Conservation (phyloP, 345 rosid species). For the Atalantia buxifolia region DNA sequence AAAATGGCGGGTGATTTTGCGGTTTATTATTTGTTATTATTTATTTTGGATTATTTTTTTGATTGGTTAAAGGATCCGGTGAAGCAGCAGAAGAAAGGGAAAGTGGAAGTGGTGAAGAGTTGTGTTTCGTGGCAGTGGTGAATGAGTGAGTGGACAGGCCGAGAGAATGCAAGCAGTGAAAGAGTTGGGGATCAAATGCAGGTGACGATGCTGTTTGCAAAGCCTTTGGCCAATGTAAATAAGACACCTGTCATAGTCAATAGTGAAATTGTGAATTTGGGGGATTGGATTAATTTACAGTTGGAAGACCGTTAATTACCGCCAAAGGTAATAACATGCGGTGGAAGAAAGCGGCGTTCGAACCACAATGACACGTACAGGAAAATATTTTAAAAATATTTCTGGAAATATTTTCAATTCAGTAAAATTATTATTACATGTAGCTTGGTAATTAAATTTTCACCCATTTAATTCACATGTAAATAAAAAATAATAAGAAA, state of each 20-base stretch:
- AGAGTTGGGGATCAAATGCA: background rate
- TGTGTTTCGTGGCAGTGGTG: background rate
- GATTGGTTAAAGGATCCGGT: background rate
- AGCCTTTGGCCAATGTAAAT: background rate
- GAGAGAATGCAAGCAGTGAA: background rate
- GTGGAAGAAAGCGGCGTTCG: background rate
- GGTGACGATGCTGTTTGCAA: background rate
- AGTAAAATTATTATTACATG: too few relatives aligned
- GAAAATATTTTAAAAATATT: background rate
- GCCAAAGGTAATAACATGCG: too few relatives aligned
- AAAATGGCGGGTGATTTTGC: background rate
- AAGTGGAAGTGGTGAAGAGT: background rate
- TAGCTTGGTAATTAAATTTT: too few relatives aligned
- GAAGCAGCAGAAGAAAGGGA: slow-evolving; percentile 9
- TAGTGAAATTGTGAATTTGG: background rate
- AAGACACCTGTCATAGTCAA: background rate
- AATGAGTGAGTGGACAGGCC: background rate
- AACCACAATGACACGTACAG: background rate
- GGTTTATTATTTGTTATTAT: background rate
- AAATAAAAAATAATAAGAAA: too few relatives aligned
- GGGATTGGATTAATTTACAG: too few relatives aligned
- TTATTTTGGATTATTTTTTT: background rate
- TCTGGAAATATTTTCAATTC: too few relatives aligned
- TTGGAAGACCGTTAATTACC: background rate
- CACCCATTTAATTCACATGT: too few relatives aligned